Percentiles rank a stretch among this genome's conserved stretches.
These are phyloP conservation scores for Dioscorea alata DNA, from an alignment of 106 monocot species.

Conservation along the genomic window DNA sequence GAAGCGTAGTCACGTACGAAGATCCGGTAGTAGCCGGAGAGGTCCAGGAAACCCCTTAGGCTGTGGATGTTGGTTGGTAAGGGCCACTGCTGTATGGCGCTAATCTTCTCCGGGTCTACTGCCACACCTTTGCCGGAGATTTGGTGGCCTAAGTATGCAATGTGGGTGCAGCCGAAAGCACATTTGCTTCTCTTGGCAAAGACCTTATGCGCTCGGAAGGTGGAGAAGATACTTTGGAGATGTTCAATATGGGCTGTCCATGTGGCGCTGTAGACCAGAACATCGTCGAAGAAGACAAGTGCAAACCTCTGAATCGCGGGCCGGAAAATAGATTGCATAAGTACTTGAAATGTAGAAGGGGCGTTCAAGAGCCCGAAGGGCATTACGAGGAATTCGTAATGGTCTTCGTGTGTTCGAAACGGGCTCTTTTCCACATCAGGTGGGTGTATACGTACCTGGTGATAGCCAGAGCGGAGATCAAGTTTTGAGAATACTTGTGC, in stretches of 20 bases:
- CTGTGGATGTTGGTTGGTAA: background rate
- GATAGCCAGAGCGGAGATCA: constrained; percentile 15
- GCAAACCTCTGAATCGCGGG: too few relatives aligned
- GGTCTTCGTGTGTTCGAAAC: constrained; percentile 14
- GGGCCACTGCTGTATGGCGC: background rate
- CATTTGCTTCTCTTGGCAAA: background rate
- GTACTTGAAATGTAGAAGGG: too few relatives aligned
- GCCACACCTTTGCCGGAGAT: background rate
- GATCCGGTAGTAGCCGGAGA: background rate
- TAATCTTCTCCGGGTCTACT: background rate
- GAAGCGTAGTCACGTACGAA: too few relatives aligned
- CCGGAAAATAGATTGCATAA: too few relatives aligned
- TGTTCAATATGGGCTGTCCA: background rate
- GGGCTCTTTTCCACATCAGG: constrained; percentile 1
- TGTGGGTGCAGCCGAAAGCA: background rate
- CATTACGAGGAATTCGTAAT: too few relatives aligned
- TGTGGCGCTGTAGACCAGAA: too few relatives aligned
- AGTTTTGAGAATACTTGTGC: constrained; percentile 16
- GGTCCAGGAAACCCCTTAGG: constrained; percentile 4
- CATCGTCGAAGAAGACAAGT: too few relatives aligned
- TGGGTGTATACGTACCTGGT: constrained; percentile 5
- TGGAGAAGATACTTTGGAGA: background rate
- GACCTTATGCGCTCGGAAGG: background rate
- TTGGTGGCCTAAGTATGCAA: background rate
- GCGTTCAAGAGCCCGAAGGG: too few relatives aligned